Evolutionary conservation across 2,329 filamentous ascomycete species (phyloP).

Genomic region (Fusarium clavum): DNA sequence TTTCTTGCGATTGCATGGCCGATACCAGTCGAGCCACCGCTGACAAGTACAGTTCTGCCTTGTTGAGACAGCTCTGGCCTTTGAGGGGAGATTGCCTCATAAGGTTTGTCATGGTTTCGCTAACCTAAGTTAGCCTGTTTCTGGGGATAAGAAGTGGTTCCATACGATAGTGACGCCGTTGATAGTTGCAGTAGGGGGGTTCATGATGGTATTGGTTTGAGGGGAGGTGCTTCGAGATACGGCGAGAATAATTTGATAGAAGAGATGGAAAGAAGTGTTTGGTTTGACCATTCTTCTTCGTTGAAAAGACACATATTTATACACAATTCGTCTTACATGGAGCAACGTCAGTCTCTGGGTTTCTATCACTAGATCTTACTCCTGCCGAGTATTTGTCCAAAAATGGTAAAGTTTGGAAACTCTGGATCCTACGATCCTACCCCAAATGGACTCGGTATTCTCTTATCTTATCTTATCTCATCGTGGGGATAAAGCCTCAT

Average conservation of each 20-base stretch:
- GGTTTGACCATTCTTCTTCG: not conserved
- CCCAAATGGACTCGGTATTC: not conserved
- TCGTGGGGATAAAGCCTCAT: rapidly evolving
- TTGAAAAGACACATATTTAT: not conserved
- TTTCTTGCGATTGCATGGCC: constrained; percentile 72
- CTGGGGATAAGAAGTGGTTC: rapidly evolving
- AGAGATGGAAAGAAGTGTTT: not conserved
- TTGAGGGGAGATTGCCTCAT: constrained; percentile 53
- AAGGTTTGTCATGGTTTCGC: constrained; percentile 49
- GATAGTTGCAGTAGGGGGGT: constrained; percentile 10
- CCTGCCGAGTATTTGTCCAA: constrained; percentile 3
- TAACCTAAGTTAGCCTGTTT: not conserved
- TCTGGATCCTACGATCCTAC: not conserved
- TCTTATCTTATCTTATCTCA: not conserved
- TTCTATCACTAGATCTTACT: not conserved
- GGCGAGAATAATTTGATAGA: not conserved
- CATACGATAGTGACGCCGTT: constrained; percentile 17
- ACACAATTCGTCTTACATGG: not conserved
- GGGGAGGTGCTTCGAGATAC: not conserved
- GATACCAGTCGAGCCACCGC: constrained; percentile 73
- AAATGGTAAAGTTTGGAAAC: not conserved
- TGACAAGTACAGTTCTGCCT: constrained; percentile 70
- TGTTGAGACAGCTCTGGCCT: constrained; percentile 55
- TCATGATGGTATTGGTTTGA: not conserved
- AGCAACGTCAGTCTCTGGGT: not conserved